Base-by-base conservation (phyloP, 2,329 filamentous ascomycete genomes). In the Diaporthe vaccinii region DNA sequence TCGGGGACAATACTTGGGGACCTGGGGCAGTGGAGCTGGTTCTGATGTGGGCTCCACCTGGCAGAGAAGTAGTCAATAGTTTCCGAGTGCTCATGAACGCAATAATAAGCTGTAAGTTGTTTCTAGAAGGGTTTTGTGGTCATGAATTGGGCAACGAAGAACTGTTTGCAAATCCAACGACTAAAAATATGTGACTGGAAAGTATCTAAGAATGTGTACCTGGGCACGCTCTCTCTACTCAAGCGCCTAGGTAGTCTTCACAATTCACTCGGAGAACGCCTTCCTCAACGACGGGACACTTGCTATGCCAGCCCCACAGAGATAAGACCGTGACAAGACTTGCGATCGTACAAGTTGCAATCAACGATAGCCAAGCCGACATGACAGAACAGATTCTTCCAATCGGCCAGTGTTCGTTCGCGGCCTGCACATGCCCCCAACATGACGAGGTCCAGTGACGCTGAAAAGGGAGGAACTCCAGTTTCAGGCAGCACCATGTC, bases 211-310 rank as follows among this genome's bases (percentile, higher is more conserved):
- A 49, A 20, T 12, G 0, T 49, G 22, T 22, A 49, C 46, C 22
- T 20, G 22, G 17, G 8, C n/a, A 49, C 46, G 17, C 46, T 15
- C 25, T 44, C 1, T 17, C 5, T 44, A 17, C n/a, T n/a, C 8
- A 15, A 25, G 6, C 7, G 25, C 49, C 20, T 25, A 25, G 25
- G 20, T 6, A 6, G n/a, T 53, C 49, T 25, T 53, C 3, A 14
- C n/a, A 53, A 53, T 3, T n/a, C 22, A n/a, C n/a, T 12, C 14
- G 20, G 1, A 25, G 0, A n/a, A 8, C 9, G 49, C 49, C 25
- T 6, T 20, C 10, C 4, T 0, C 25, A 6, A n/a, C 10, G 9
- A 25, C 2, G 49, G 6, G 3, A n/a, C 6, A 53, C 7, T 4
- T 8, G 20, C n/a, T 53, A 25, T 2, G 49, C 22, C 20, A 53